Base-by-base conservation (phyloP, 768 basidiomycete genomes). In the Porphyrellus cyaneotinctus region DNA sequence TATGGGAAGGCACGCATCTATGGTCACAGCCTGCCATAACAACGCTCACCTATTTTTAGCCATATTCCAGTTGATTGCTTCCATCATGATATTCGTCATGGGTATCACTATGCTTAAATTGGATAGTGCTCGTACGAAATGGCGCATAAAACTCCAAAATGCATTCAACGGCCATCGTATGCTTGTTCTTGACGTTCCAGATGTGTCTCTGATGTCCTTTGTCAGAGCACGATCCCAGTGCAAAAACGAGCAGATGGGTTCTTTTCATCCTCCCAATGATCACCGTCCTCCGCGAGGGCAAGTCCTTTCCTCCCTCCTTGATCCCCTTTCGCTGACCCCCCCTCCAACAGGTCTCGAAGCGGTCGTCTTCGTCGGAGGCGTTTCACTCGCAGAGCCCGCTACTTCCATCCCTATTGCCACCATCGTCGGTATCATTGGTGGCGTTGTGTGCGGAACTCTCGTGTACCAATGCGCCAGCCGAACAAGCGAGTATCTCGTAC, bases 101-200 rank as follows among this genome's bases (percentile, higher is more conserved):
- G 94, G 91, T 3, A 64, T 97, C 35, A 87, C 88, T 32, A 95
- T 98, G 88, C 82, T 99, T 54, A 93, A 91, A 66, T 85, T 99
- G 81, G 95, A 98, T 69, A 78, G 87, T 63, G 88, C 95, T 12
- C 89, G 92, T 67, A 80, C 87, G n/a, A 93, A 91, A 70, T 99
- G 95, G 95, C 82, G 91, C 58, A 71, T 91, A 64, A 97, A 95
- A 75, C 83, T 98, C 43, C 77, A 84, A 51, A 75, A 74, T 13
- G 88, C 94, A 1, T 97, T 97, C 72, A 73, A 77, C 22, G 79
- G 75, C 15, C 70, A 79, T 51, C 58, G 85, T 83, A 54, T 35
- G 78, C 62, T 4, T n/a, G 2, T 20, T 13, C 32, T 43, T n/a
- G 3, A 24, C 37, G 30, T 28, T 31, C 23, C 8, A 36, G 15